Conservation (phyloP, 129 eudicot genomes). For the Rutidosis leptorrhynchoides region DNA sequence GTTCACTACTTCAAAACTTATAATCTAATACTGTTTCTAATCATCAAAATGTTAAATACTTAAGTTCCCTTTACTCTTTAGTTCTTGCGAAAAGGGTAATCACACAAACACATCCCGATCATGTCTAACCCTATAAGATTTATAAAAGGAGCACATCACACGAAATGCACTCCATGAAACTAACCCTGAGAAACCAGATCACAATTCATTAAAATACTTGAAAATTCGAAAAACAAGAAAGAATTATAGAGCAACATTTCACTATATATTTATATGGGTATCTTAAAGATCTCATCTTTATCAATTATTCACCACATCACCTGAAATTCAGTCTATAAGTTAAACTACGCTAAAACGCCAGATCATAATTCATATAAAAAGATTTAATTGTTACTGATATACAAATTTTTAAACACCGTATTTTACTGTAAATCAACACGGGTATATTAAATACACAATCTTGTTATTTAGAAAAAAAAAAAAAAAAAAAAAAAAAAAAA, state of each 20-base stretch:
- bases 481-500: too few species aligned
- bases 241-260: background rate
- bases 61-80: background rate
- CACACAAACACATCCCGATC: background rate
- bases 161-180: background rate
- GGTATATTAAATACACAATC: background rate
- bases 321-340: background rate
- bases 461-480: too few species aligned
- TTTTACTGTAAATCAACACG: background rate
- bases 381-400: background rate
- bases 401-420: background rate
- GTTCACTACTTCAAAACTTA: too few species aligned
- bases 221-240: background rate
- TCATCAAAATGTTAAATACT: background rate
- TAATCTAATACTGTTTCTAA: background rate
- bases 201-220: background rate
- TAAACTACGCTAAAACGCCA: background rate
- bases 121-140: background rate
- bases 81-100: background rate
- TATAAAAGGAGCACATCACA: background rate
- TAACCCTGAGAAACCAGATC: background rate
- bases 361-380: background rate
- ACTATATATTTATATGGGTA: conserved; percentile 1
- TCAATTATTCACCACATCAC: background rate
- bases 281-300: background rate